Evolutionary conservation across 139 green algal genomes (phyloP), one percentile per base, ranked within the genome.

Genomic region (Micractinium sp.): DNA sequence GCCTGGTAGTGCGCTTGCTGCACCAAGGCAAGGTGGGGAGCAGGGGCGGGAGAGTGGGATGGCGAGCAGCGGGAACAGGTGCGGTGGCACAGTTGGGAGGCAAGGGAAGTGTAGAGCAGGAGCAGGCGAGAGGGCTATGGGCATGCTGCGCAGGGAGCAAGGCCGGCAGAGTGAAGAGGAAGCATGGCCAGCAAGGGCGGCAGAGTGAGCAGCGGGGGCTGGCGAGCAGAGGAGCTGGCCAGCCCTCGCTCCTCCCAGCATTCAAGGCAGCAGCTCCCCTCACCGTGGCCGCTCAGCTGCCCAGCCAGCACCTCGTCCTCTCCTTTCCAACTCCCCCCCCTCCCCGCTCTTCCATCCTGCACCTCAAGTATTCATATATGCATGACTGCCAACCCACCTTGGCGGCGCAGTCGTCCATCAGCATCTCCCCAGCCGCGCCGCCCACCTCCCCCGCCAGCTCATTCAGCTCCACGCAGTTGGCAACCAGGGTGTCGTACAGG

Each of bases 371-470:
- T 33, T 61, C 41, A 66, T 12, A 9, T 63, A 22, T 82, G 19
- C 38, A n/a, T 35, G 18, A 81, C 35, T 56, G 29, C 41, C 25
- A n/a, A 78, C 82, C 9, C 41, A 92, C 91, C 90, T 92, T 87
- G 0, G 93, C 93, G 1, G 90, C 61, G 73, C 87, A 92, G 29
- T 91, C 94, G 77, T 95, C 94, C 82, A 94, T 89, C 18, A 97
- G 87, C 39, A 60, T 79, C 92, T 97, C 95, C 12, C 94, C 95
- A 53, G 60, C 47, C 3, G 92, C 84, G 31, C 95, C 95, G 67
- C 94, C 92, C 78, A 95, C 60, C 29, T 90, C 77, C 25, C 90
- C 92, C 12, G 93, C 93, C 82, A 96, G 69, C 29, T 97, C 95
- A 63, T 89, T 90, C 77, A 97, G 89, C 38, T 97, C 93, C n/a